These are phyloP conservation scores for Suhomyces pyralidae DNA, from an alignment of 805 yeast genomes.

Conservation along the genomic window DNA sequence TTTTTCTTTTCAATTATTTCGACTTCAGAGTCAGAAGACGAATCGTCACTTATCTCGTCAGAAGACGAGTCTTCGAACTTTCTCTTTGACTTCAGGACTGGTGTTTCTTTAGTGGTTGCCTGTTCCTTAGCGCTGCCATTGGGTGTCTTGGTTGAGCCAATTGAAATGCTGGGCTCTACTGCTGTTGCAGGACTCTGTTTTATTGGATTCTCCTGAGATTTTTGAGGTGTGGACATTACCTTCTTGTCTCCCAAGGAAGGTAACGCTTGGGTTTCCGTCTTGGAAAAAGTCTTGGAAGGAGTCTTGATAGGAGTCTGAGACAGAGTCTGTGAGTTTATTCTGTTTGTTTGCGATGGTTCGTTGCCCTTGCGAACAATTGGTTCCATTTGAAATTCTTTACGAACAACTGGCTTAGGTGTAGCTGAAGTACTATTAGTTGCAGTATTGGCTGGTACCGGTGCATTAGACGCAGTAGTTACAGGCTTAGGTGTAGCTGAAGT, in stretches of 20 bases:
- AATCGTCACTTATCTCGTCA: conserved; percentile 15
- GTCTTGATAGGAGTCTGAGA: not conserved
- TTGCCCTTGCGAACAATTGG: not conserved
- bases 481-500: too few relatives aligned
- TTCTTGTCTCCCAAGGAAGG: not conserved
- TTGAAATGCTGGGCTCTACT: not conserved
- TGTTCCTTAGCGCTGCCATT: not conserved
- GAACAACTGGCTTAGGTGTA: not conserved
- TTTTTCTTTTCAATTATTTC: conserved; percentile 14
- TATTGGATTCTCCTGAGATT: not conserved
- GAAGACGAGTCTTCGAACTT: conserved; percentile 13
- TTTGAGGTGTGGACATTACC: not conserved
- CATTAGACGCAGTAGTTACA: too few relatives aligned
- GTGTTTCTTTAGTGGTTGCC: conserved; percentile 4
- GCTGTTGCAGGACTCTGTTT: not conserved
- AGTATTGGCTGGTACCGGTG: too few relatives aligned
- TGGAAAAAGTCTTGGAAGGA: not conserved
- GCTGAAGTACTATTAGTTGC: not conserved
- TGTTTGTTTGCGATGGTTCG: not conserved
- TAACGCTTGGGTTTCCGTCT: not conserved
- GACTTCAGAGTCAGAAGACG: conserved; percentile 18
- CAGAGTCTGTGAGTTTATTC: not conserved
- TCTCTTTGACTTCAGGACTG: conserved; percentile 8
- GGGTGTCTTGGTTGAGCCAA: not conserved
- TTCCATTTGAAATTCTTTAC: not conserved